phyloP scores from a whole-genome alignment of 768 basidiomycete species.

The Auriculariales sp. region DNA sequence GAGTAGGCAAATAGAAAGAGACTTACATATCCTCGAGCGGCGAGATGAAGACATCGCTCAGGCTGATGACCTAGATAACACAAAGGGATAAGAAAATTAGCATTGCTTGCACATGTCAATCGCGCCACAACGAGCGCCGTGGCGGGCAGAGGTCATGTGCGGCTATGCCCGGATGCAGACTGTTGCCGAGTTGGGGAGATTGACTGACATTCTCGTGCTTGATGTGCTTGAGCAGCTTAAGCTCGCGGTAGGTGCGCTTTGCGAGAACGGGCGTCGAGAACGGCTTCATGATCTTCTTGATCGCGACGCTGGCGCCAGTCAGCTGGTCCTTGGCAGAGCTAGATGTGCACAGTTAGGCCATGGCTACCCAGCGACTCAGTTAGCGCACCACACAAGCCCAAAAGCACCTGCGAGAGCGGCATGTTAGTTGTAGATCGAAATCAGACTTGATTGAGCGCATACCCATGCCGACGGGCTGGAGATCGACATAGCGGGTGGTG shows the following conservation, averaged over 20 bases:
- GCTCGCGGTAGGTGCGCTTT: constrained; percentile 94
- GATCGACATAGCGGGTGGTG: constrained; percentile 96
- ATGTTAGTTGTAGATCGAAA: neutral
- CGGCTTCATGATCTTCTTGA: constrained; percentile 99
- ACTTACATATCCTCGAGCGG: constrained; percentile 94
- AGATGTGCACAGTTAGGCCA: constrained; percentile 4
- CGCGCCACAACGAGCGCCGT: no score
- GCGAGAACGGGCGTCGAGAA: constrained; percentile 97
- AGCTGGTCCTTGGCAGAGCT: constrained; percentile 94
- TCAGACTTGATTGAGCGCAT: constrained; percentile 15
- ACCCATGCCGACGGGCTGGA: constrained; percentile 99
- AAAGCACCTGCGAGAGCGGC: constrained; percentile 56
- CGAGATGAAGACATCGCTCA: constrained; percentile 98
- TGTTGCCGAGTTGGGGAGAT: no score
- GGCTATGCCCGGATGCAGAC: no score
- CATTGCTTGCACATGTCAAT: no score
- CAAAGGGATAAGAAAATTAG: neutral
- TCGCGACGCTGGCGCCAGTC: constrained; percentile 84
- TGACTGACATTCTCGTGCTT: constrained; percentile 86
- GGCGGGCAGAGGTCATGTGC: no score
- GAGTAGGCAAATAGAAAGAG: neutral
- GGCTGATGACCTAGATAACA: constrained; percentile 74
- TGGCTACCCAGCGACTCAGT: neutral
- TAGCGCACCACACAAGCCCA: constrained; percentile 84
- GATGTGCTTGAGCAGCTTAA: constrained; percentile 96